These are phyloP conservation scores for Saccharomyces jurei DNA, from an alignment of 805 yeast genomes.

Conservation along the genomic window DNA sequence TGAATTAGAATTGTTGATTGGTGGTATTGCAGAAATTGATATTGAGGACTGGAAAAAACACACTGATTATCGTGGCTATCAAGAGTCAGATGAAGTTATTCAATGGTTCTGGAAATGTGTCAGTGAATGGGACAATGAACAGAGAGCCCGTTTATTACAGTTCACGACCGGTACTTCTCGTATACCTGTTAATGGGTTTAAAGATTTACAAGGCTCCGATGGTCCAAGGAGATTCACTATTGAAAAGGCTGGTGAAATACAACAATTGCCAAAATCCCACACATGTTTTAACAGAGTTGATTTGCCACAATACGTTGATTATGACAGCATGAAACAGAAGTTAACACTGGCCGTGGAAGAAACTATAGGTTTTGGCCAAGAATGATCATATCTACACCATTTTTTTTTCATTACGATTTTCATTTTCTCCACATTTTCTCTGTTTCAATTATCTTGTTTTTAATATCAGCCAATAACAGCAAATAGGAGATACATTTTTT, in stretches of 20 bases:
- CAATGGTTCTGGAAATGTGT: conserved; percentile 99
- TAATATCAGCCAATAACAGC: background rate
- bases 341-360: conserved; percentile 95
- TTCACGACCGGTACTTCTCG: conserved; percentile 98
- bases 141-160: conserved; percentile 88
- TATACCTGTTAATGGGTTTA: conserved; percentile 97
- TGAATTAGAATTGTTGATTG: conserved; percentile 90
- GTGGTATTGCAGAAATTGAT: conserved; percentile 97
- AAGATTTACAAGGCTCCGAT: conserved; percentile 96
- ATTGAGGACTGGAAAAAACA: conserved; percentile 98
- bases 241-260: conserved; percentile 89
- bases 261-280: conserved; percentile 92
- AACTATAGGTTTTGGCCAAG: conserved; percentile 98
- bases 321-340: conserved; percentile 78
- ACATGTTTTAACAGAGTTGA: conserved; percentile 99
- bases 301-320: conserved; percentile 85
- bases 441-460: background rate
- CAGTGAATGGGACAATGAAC: conserved; percentile 91
- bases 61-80: conserved; percentile 97
- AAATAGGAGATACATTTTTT: background rate
- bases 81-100: conserved; percentile 90
- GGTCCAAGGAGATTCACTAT: conserved; percentile 99
- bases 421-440: background rate
- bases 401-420: background rate
- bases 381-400: conserved; percentile 33